Base-by-base conservation (phyloP, 306 rosid species). In the Betula pendula region DNA sequence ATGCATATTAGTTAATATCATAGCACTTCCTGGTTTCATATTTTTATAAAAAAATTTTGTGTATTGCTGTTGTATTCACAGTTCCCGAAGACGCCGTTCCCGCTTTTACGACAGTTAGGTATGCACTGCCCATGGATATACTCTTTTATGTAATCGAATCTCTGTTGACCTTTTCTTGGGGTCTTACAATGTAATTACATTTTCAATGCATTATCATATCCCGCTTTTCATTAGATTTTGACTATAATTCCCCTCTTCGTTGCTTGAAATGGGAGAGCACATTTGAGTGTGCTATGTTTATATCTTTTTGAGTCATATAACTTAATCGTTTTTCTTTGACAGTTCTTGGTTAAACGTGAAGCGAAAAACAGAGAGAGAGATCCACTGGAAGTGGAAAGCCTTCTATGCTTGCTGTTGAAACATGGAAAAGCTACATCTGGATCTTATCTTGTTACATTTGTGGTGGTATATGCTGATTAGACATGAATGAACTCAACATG, bases 71-170 rank as follows among this genome's bases (percentile, higher is more conserved):
- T 77, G 72, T 60, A 31, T 80, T 77, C 71, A 58, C 93, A 94
- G 98, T 80, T 92, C 89, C 4, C 84, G 84, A 11, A 90, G 93
- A 75, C 93, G 90, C 6, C 90, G 91, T 14, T 89, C 94, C 72
- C 96, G 98, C 83, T 89, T 94, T 83, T 82, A 81, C 51, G 98
- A 94, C 84, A 89, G 73, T 76, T 94, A 92, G 98, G 98, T 90
- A 90, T 71, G 91, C 71, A 45, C 24, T 82, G 11, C 58, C 53
- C 79, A 19, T 24, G 55, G 49, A 71, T 74, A 71, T 74, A 48
- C 42, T 31, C 71, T 66, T 80, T 77, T 66, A 17, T 73, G 53
- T 52, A 27, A 12, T 3, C 19, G 38, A 75, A 63, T 31, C 33
- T n/a, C 66, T 31, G 52, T 8, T 45, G 29, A 47, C 11, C 35